These are phyloP conservation scores for Fonsecaea pedrosoi DNA, from an alignment of 2,329 filamentous ascomycete species.

Conservation along the genomic window DNA sequence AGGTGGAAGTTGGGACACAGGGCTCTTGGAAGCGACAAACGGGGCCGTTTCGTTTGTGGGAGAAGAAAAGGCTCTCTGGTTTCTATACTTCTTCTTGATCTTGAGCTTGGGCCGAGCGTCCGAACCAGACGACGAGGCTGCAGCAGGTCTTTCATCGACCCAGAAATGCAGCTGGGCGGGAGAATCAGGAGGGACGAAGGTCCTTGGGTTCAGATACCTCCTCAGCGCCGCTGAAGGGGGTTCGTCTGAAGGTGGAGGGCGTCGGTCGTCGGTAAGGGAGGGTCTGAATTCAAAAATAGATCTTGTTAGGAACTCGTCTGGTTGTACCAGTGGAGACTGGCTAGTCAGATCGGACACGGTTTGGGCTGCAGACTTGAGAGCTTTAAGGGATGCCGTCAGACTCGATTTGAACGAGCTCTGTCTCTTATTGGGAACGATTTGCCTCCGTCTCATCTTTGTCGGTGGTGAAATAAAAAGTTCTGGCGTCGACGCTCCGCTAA, in stretches of 20 bases:
- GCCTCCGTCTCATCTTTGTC: conserved; percentile 37
- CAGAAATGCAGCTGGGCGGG: conserved; percentile 55
- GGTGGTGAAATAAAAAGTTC: conserved; percentile 36
- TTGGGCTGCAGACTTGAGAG: conserved; percentile 66
- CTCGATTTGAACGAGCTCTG: conserved; percentile 65
- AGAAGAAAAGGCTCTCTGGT: conserved; percentile 24
- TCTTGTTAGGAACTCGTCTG: conserved; percentile 66
- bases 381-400: conserved; percentile 66
- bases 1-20: conserved; percentile 49
- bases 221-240: conserved; percentile 64
- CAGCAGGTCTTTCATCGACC: conserved; percentile 44
- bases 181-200: conserved; percentile 43
- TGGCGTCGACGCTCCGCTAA: conserved; percentile 25
- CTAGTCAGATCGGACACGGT: conserved; percentile 66
- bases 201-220: conserved; percentile 64
- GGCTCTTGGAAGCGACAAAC: conserved; percentile 3
- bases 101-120: conserved; percentile 30
- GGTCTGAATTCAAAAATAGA: conserved; percentile 64
- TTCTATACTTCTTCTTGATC: conserved; percentile 39
- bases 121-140: not conserved
- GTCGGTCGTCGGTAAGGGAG: conserved; percentile 65
- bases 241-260: conserved; percentile 61
- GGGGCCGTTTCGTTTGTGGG: conserved; percentile 12
- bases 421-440: conserved; percentile 41
- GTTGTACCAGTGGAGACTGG: conserved; percentile 55